Percentiles rank a stretch among this genome's conserved stretches.
These are phyloP conservation scores for Claviceps africana DNA, from an alignment of 2,329 filamentous ascomycete species.

Conservation along the genomic window DNA sequence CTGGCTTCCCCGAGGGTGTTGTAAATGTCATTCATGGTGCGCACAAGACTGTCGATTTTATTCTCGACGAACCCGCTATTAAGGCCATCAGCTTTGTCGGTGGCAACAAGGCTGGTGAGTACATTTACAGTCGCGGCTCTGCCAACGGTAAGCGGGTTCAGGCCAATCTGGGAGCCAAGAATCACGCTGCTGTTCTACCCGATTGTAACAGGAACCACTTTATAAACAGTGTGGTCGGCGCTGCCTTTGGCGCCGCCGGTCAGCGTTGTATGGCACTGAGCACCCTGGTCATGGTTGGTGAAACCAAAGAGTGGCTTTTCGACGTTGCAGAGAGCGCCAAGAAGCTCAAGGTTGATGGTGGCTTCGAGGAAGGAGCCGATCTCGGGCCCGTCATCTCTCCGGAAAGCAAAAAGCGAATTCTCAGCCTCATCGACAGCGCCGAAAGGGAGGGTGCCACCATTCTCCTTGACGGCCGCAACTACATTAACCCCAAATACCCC, in stretches of 20 bases:
- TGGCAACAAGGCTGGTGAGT: conserved; percentile 77
- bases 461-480: conserved; percentile 66
- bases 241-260: conserved; percentile 72
- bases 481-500: conserved; percentile 63
- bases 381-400: conserved; percentile 72
- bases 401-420: conserved; percentile 65
- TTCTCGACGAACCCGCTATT: conserved; percentile 71
- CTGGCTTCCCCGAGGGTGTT: conserved; percentile 69
- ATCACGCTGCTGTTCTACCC: conserved; percentile 71
- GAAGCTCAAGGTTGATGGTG: conserved; percentile 59
- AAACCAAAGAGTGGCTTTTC: conserved; percentile 69
- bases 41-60: conserved; percentile 71
- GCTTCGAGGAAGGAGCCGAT: conserved; percentile 68
- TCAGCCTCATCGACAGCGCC: conserved; percentile 59
- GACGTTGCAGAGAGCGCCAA: conserved; percentile 68
- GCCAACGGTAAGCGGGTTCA: conserved; percentile 81
- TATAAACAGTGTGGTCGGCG: conserved; percentile 69
- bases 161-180: conserved; percentile 79
- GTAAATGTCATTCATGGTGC: conserved; percentile 74
- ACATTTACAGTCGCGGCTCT: conserved; percentile 66
- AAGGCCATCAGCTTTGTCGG: conserved; percentile 81
- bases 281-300: conserved; percentile 69
- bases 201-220: conserved; percentile 88
- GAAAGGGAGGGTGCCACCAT: conserved; percentile 72
- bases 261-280: conserved; percentile 81